Base-by-base conservation (phyloP, 1,139 yeast species). In the Wickerhamiella pararugosa region DNA sequence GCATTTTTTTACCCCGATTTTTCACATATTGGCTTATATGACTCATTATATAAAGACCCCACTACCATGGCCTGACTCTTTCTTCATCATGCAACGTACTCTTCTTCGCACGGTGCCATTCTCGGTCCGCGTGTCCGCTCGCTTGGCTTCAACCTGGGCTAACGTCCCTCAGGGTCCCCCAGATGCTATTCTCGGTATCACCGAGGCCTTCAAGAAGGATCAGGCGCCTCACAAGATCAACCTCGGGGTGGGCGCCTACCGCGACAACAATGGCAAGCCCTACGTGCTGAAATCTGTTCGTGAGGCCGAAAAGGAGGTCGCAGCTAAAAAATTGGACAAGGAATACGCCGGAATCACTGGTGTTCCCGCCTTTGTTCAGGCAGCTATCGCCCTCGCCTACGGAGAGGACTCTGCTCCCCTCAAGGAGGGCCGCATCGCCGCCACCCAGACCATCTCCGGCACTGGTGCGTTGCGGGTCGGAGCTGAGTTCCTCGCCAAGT, bases 181-280 rank as follows among this genome's bases (percentile, higher is more conserved):
- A 29, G 80, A 75, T 58, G 76, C 76, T 59, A 75, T 75, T 56
- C 70, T 75, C 51, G 80, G 79, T 43, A 74, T 75, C 54, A 58
- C 75, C 46, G 80, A 75, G 60, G 78, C 78, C 47, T 75, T 64
- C 64, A 62, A 62, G 56, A 55, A 53, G 49, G 54, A 74, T 51
- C 15, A 53, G 9, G 57, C 60, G 40, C 60, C 58, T 5, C 69
- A 72, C 47, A 90, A 87, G 67, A 84, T 87, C 50, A 94, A 86
- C 62, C 69, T 84, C 51, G 96, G 96, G 44, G 87, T 87, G 48
- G 97, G 97, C 50, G 97, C 97, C 39, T 90, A 90, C 70, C 76
- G 97, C 63, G 96, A 87, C 61, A 80, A 84, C 61, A 63, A 66
- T 51, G 97, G 96, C 44, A 81, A 84, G 63, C 96, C 97, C 41